phyloP scores from a whole-genome alignment of 202 grass and related monocot species.

The Eragrostis tef region DNA sequence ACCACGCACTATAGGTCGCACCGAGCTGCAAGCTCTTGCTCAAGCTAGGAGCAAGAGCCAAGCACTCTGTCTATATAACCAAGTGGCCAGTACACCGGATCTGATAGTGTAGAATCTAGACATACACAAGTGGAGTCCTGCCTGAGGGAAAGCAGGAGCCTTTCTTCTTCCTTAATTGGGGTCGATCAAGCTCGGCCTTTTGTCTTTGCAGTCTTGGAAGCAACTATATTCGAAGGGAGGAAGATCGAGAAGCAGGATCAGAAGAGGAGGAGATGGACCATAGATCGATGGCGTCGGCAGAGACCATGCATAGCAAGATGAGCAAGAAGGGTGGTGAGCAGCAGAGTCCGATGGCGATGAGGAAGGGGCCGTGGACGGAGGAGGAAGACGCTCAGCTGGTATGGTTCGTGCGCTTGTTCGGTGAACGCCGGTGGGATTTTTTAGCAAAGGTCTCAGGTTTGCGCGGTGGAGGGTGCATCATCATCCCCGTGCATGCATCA shows the following conservation, averaged over 20 bases:
- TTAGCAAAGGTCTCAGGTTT: conserved; percentile 99
- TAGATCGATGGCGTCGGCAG: background rate
- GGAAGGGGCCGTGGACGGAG: conserved; percentile 98
- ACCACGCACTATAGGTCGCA: conserved; percentile 19
- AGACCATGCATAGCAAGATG: background rate
- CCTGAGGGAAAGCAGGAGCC: background rate
- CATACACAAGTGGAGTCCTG: background rate
- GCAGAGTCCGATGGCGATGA: conserved; percentile 12
- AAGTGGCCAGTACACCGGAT: conserved; percentile 28
- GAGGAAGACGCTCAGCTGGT: conserved; percentile 99
- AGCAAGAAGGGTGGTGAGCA: background rate
- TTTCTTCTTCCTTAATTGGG: background rate
- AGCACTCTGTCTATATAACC: background rate
- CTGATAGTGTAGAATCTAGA: conserved; percentile 14
- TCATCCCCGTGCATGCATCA: background rate
- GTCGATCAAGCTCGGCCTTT: conserved; percentile 28
- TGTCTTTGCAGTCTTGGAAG: background rate
- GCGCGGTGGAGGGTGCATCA: conserved; percentile 93
- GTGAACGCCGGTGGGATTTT: conserved; percentile 99
- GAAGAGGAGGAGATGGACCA: background rate
- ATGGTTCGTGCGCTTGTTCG: conserved; percentile 99
- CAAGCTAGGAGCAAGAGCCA: background rate
- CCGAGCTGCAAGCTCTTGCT: background rate
- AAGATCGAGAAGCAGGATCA: background rate
- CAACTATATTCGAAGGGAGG: background rate